phyloP scores from a whole-genome alignment of 495 filamentous ascomycete species.

The Tuber microsphaerosporum region DNA sequence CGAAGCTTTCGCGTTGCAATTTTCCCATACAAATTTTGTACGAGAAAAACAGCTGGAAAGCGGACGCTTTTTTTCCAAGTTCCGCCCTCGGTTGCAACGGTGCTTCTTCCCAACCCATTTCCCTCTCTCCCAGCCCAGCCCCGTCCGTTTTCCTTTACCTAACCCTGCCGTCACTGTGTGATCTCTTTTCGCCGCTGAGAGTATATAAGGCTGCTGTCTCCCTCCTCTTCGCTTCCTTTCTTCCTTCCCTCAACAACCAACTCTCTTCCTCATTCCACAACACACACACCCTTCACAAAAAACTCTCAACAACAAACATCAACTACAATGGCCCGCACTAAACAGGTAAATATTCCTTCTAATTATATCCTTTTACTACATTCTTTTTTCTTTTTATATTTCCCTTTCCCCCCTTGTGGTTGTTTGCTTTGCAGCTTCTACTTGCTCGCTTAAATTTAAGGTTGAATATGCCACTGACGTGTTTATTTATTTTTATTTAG shows the following conservation, averaged over 20 bases:
- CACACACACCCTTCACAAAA: conserved; percentile 45
- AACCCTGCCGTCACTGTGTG: conserved; percentile 12
- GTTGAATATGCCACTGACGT: conserved; percentile 28
- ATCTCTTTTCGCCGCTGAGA: conserved; percentile 21
- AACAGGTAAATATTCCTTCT: conserved; percentile 54
- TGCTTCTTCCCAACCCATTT: conserved; percentile 29
- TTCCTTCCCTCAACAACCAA: conserved; percentile 47
- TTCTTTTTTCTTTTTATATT: not conserved
- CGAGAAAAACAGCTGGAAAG: conserved; percentile 40
- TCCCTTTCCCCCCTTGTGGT: not conserved
- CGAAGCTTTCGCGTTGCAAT: conserved; percentile 33
- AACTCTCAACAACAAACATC: conserved; percentile 47
- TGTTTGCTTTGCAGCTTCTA: conserved; percentile 6
- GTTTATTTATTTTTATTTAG: conserved; percentile 30
- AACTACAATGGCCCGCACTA: conserved; percentile 86
- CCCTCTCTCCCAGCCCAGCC: conserved; percentile 29
- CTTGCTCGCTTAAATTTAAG: conserved; percentile 25
- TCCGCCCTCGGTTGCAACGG: conserved; percentile 38
- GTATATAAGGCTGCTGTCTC: conserved; percentile 50
- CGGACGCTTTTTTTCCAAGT: conserved; percentile 36
- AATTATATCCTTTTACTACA: not conserved
- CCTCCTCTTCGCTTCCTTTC: conserved; percentile 46
- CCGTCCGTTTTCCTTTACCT: conserved; percentile 2
- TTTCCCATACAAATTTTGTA: conserved; percentile 39
- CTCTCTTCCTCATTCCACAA: conserved; percentile 41